Conservation (phyloP, 805 yeast species). For the Yarrowia keelungensis region DNA sequence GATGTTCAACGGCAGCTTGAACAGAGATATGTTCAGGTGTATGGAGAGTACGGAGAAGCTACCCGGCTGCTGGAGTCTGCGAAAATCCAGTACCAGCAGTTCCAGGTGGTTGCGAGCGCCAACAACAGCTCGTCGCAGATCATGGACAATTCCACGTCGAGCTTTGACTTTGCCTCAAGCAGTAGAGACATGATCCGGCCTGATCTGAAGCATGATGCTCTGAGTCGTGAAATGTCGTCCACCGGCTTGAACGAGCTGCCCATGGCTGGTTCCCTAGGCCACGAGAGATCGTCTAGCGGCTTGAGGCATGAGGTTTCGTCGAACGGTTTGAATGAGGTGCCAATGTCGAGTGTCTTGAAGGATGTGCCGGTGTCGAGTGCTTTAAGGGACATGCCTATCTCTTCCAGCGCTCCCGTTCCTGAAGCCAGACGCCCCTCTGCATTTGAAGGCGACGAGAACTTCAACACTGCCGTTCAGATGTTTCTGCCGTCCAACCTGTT, state of each 20-base stretch:
- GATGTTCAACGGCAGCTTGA: conserved; percentile 50
- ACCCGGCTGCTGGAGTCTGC: conserved; percentile 42
- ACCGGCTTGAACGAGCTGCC: too few species aligned
- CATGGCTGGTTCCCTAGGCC: too few species aligned
- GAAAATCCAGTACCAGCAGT: conserved; percentile 34
- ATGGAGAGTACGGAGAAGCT: conserved; percentile 49
- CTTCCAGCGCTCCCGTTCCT: background rate
- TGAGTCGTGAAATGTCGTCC: too few species aligned
- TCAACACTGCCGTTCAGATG: conserved; percentile 50
- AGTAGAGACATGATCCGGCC: background rate
- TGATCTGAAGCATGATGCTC: background rate
- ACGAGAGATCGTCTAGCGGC: too few species aligned
- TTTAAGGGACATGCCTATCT: too few species aligned
- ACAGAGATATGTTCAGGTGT: conserved; percentile 49
- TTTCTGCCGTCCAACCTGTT: conserved; percentile 52
- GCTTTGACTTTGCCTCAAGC: background rate
- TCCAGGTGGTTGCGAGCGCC: conserved; percentile 41
- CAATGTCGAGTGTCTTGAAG: too few species aligned
- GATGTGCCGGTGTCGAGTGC: too few species aligned
- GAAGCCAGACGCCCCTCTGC: background rate
- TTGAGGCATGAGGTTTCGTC: too few species aligned
- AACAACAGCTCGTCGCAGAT: conserved; percentile 36
- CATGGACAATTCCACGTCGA: background rate
- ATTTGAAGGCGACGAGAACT: conserved; percentile 45
- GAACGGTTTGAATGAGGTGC: too few species aligned